Evolutionary conservation across 495 filamentous ascomycete genomes (phyloP), one percentile per base, ranked within the genome.

Genomic region (Staphylotrichum longicolle): DNA sequence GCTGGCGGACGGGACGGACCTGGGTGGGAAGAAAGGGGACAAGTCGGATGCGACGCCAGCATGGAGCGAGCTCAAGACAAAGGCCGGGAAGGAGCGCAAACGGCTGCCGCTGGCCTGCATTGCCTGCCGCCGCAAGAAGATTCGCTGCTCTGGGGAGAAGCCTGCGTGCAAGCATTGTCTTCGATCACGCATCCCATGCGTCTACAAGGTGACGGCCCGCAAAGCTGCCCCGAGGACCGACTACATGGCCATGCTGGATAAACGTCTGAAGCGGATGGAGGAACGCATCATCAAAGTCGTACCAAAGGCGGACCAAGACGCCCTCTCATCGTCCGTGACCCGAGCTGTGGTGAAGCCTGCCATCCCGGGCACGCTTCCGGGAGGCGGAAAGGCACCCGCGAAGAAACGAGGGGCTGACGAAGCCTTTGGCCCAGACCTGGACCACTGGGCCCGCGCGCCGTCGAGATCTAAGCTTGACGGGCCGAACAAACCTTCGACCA

Each of bases 191-290:
- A 96, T 96, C 67, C 93, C 94, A 5, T 98, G 94, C 72, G 91
- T 98, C n/a, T 98, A 98, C 81, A 98, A 98, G 69, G 90, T 96
- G 49, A 96, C 93, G 0, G 91, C 92, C 9, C 81, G 94, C 63
- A 98, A 97, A 72, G 93, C 92, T 3, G 91, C 93, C n/a, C 93
- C 94, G 42, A 83, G 94, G 59, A 96, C 93, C 14, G 94, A 98
- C 73, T 98, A 98, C 74, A 98, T 98, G 94, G 93, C 93, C 14
- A 98, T 96, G 93, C 75, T 98, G 64, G 94, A 98, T 73, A 95
- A 96, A 73, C 80, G 93, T 58, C 72, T 94, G 60, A 93, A 91
- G 77, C 78, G 92, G 55, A 98, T 98, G 94, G 94, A 98, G 74
- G 94, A 98, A 67, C 86, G 93, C 46, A 92, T 98, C 47, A 95